phyloP scores from a whole-genome alignment of 2,329 filamentous ascomycete genomes.

The Penicillium sp. region DNA sequence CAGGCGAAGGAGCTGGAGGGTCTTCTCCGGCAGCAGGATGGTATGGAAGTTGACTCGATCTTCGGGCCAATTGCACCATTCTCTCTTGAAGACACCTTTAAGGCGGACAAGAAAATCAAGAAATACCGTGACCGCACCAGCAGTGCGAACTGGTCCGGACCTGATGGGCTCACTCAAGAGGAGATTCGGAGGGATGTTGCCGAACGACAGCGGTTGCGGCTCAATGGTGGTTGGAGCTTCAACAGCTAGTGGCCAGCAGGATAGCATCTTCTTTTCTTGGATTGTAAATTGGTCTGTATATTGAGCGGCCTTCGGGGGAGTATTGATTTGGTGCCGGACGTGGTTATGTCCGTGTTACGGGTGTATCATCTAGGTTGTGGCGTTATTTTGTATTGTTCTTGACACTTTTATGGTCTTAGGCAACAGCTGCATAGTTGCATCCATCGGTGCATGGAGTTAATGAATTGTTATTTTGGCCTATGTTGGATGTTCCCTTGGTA shows the following conservation, averaged over 20 bases:
- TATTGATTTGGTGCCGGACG: background rate
- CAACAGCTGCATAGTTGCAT: conserved; percentile 13
- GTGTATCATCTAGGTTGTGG: conserved; percentile 7
- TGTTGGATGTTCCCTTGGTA: background rate
- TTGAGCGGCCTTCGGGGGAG: conserved; percentile 1
- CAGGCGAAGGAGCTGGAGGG: conserved; percentile 73
- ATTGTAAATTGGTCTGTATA: conserved; percentile 3
- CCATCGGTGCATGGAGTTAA: conserved; percentile 12
- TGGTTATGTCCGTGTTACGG: conserved; percentile 10
- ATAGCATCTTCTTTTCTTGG: background rate
- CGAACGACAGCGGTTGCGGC: conserved; percentile 66
- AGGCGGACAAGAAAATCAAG: conserved; percentile 75
- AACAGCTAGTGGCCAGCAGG: conserved; percentile 3
- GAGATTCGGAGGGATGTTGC: conserved; percentile 74
- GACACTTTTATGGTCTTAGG: conserved; percentile 6
- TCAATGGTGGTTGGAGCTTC: conserved; percentile 79
- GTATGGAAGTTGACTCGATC: conserved; percentile 65
- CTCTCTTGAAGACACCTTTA: conserved; percentile 95
- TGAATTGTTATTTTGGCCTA: conserved; percentile 7
- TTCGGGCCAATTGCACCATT: conserved; percentile 83
- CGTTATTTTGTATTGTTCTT: conserved; percentile 12
- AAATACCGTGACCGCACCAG: conserved; percentile 85
- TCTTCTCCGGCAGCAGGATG: conserved; percentile 71
- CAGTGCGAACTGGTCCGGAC: conserved; percentile 82
- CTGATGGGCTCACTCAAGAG: conserved; percentile 76